Percentiles rank a stretch among this genome's conserved stretches.
Conservation (phyloP, 805 yeast genomes). For the Candida pseudoglaebosa region DNA sequence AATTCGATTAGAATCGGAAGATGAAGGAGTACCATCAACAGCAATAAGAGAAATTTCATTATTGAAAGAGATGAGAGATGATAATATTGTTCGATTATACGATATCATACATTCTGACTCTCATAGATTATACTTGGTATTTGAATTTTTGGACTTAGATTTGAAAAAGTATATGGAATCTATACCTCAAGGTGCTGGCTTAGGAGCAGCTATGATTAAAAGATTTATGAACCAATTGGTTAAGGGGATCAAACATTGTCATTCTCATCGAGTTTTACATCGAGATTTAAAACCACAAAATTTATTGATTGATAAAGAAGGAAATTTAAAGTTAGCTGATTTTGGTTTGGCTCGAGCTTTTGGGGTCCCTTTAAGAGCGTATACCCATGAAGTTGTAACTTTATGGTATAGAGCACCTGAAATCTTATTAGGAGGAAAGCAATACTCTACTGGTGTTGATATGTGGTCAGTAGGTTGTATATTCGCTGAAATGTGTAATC, state of each 20-base stretch:
- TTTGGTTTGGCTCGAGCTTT: constrained; percentile 96
- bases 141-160: constrained; percentile 91
- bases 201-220: constrained; percentile 88
- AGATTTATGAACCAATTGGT: constrained; percentile 89
- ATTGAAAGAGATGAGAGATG: constrained; percentile 89
- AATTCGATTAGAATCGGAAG: constrained; percentile 92
- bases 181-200: constrained; percentile 84
- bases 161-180: constrained; percentile 96
- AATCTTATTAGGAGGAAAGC: constrained; percentile 91
- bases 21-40: constrained; percentile 98
- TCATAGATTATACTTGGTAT: constrained; percentile 87
- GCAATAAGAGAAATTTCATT: constrained; percentile 95
- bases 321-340: constrained; percentile 74
- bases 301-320: constrained; percentile 89
- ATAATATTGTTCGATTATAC: constrained; percentile 83
- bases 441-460: constrained; percentile 96
- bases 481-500: constrained; percentile 95
- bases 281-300: constrained; percentile 97
- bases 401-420: constrained; percentile 98
- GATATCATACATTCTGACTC: constrained; percentile 95
- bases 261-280: constrained; percentile 89
- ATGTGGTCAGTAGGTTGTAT: constrained; percentile 99
- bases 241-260: constrained; percentile 90
- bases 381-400: constrained; percentile 97
- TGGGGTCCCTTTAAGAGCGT: constrained; percentile 95